Percentiles rank a stretch among this genome's conserved stretches.
Conservation (phyloP, 495 filamentous ascomycete genomes). For the Aspergillus avenaceus region DNA sequence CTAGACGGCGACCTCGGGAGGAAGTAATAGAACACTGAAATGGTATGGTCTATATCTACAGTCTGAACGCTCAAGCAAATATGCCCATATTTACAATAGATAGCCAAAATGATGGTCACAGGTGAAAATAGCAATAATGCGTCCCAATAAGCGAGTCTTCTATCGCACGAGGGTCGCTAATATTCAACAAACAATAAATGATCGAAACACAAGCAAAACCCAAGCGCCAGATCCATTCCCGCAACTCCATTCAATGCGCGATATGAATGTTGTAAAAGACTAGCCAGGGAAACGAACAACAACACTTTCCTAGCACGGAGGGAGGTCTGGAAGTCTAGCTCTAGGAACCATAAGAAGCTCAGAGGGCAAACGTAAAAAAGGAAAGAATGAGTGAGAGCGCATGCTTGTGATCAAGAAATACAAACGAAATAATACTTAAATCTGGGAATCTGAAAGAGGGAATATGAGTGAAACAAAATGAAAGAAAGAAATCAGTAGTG, state of each 20-base stretch:
- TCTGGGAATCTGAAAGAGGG: slow-evolving; percentile 4
- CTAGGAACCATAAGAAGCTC: slow-evolving; percentile 11
- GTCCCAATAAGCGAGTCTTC: background rate
- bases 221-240: slow-evolving; percentile 14
- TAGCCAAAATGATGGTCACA: background rate
- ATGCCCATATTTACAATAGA: slow-evolving; percentile 8
- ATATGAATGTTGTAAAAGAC: slow-evolving; percentile 4
- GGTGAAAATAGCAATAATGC: background rate
- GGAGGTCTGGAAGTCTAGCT: slow-evolving; percentile 17
- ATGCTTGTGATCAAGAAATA: slow-evolving; percentile 2
- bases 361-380: slow-evolving; percentile 4
- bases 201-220: slow-evolving; percentile 1
- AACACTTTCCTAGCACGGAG: slow-evolving; percentile 4
- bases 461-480: background rate
- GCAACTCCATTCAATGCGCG: slow-evolving; percentile 15
- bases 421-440: slow-evolving; percentile 3
- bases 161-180: background rate
- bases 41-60: slow-evolving; percentile 4
- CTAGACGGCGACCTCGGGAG: too few species aligned
- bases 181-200: slow-evolving; percentile 1
- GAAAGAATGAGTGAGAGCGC: slow-evolving; percentile 2
- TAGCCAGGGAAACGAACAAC: slow-evolving; percentile 1
- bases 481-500: slow-evolving; percentile 13
- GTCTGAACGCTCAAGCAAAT: background rate
- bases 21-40: too few species aligned